Base-by-base conservation (phyloP, 2,329 filamentous ascomycete genomes). In the Calonectria honghensis region DNA sequence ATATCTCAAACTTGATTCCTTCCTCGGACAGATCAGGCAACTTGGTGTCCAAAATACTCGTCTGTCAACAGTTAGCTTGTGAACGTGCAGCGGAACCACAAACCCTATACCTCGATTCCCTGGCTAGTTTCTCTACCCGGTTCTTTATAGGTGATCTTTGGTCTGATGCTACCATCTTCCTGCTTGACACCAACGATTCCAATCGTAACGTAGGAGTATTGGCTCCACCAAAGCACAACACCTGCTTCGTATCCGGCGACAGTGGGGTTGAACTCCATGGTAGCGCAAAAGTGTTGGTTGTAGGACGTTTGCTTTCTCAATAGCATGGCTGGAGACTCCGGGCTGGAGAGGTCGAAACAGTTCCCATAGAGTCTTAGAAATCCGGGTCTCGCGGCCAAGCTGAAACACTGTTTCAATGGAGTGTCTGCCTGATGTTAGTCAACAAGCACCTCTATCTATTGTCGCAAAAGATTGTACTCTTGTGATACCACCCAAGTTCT, bases 211-310 rank as follows among this genome's bases (percentile, higher is more conserved):
- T 84, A 84, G 0, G 85, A 85, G 69, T 83, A 85, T 11, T 89
- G 87, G 59, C 87, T 90, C 88, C 89, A 90, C 86, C 88, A 92
- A 0, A 91, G 79, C 0, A 88, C 88, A 0, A 88, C 83, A 0
- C 90, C 90, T 0, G 90, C 90, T 82, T 92, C 90, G 3, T 87
- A 87, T 1, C 85, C 83, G 5, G 79, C 54, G 4, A 84, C 83
- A 0, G 80, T 82, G 0, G 89, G 89, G 0, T 82, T 77, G 73
- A 91, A 92, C 0, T 85, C 83, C 16, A 92, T 79, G 2, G 81
- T 84, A 0, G 85, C 86, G 31, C 84, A 81, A 79, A 89, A 91
- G 0, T 75, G 82, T 54, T 87, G 87, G 24, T 77, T 79, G 13
- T 85, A 87, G 0, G 86, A 84, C 0, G 83, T 86, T 78, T 92